phyloP scores from a whole-genome alignment of 805 yeast genomes.

The Torulaspora franciscae region DNA sequence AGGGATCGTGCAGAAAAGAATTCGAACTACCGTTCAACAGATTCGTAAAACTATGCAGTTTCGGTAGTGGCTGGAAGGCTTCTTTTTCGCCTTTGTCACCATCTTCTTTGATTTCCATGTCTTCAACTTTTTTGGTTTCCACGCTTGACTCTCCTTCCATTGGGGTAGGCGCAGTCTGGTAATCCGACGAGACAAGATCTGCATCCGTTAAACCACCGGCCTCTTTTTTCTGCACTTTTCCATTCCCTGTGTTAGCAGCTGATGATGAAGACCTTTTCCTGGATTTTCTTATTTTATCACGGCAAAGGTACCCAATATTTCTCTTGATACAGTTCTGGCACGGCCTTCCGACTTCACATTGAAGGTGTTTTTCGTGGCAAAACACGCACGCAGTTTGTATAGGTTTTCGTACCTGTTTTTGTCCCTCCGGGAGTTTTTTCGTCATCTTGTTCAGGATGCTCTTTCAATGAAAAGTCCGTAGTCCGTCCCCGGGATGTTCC shows the following conservation, averaged over 20 bases:
- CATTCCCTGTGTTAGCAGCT: background rate
- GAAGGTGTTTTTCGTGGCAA: slow-evolving; percentile 69
- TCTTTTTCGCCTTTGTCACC: background rate
- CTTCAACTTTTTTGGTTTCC: background rate
- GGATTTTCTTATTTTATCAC: slow-evolving; percentile 51
- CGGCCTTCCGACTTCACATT: slow-evolving; percentile 63
- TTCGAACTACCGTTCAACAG: slow-evolving; percentile 3
- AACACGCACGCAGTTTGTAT: slow-evolving; percentile 65
- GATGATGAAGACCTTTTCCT: slow-evolving; percentile 11
- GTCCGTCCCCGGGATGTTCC: background rate
- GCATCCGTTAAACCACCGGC: background rate
- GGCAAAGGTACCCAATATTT: slow-evolving; percentile 50
- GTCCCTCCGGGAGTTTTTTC: slow-evolving; percentile 49
- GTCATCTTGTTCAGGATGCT: slow-evolving; percentile 44
- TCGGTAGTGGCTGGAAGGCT: background rate
- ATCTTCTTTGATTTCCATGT: background rate
- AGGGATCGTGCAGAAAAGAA: slow-evolving; percentile 9
- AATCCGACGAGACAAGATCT: background rate
- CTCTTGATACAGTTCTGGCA: slow-evolving; percentile 67
- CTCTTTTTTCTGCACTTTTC: background rate
- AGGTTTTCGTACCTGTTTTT: slow-evolving; percentile 54
- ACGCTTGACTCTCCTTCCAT: background rate
- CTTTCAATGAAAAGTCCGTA: background rate
- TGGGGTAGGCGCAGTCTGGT: background rate
- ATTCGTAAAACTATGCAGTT: slow-evolving; percentile 6